Evolutionary conservation across 306 rosid species (phyloP).

Genomic region (Phaseolus lunatus): DNA sequence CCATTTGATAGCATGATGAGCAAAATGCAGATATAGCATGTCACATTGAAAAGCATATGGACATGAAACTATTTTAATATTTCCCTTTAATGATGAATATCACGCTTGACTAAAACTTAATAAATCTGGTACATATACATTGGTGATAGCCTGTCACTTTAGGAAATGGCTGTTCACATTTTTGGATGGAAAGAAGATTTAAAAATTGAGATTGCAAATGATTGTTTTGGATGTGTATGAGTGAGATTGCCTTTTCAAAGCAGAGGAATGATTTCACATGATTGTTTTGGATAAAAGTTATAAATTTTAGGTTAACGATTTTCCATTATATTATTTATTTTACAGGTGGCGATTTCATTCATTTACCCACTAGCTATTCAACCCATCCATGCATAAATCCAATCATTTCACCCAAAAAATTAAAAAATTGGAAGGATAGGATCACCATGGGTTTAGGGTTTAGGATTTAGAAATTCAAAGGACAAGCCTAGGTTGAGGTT

Average conservation of each 20-base stretch:
- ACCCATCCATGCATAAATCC: neutral
- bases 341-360: neutral
- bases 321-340: neutral
- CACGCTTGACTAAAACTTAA: neutral
- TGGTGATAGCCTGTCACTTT: neutral
- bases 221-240: conserved; percentile 2
- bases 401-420: neutral
- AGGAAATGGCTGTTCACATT: neutral
- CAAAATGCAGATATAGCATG: conserved; percentile 16
- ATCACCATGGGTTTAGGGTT: too few species aligned
- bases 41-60: conserved; percentile 6
- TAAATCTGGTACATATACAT: neutral
- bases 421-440: neutral
- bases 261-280: conserved; percentile 8
- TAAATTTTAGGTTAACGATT: neutral
- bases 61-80: conserved; percentile 24
- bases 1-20: conserved; percentile 26
- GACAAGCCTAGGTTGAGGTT: neutral
- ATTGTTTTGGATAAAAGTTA: neutral
- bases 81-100: neutral
- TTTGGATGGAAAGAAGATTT: neutral
- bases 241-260: conserved; percentile 12
- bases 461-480: too few species aligned
- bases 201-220: neutral
- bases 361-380: neutral